Evolutionary conservation across 1,284 basidiomycete species (phyloP).

Genomic region (Chalciporus piperatoides): DNA sequence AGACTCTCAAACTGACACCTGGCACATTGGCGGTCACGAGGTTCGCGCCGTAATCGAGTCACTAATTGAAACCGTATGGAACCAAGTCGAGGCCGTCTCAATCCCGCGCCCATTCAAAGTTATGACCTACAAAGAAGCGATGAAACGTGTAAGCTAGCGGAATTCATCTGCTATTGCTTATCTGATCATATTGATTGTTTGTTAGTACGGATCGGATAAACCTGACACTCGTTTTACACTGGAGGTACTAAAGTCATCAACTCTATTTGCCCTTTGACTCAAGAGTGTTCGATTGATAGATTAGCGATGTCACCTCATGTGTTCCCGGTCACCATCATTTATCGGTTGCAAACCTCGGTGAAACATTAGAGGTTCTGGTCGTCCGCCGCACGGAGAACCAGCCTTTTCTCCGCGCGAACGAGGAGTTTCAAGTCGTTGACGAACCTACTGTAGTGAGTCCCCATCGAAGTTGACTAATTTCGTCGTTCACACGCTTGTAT

Average conservation of each 20-base stretch:
- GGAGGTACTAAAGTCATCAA: constrained; percentile 50
- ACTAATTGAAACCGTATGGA: constrained; percentile 75
- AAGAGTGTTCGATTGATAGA: constrained; percentile 38
- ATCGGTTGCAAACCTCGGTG: constrained; percentile 36
- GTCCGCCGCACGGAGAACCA: constrained; percentile 37
- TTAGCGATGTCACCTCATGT: constrained; percentile 47
- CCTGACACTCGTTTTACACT: constrained; percentile 87
- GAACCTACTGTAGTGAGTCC: constrained; percentile 38
- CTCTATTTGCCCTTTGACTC: constrained; percentile 8
- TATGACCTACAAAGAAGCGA: constrained; percentile 84
- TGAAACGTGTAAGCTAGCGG: constrained; percentile 62
- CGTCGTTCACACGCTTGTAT: constrained; percentile 14
- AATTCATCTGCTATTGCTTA: constrained; percentile 11
- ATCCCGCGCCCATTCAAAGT: constrained; percentile 66
- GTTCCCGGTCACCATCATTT: constrained; percentile 39
- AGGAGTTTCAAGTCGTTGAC: constrained; percentile 28
- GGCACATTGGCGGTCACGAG: constrained; percentile 83
- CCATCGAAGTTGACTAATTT: neutral
- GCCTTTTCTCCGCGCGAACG: constrained; percentile 43
- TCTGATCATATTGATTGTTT: constrained; percentile 14
- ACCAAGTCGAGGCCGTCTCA: constrained; percentile 51
- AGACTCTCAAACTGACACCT: constrained; percentile 37
- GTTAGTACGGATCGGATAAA: constrained; percentile 91
- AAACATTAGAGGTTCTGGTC: constrained; percentile 56
- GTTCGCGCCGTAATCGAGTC: constrained; percentile 75